A percentile compares a stretch with the other conserved stretches of the same genome.
phyloP scores from a whole-genome alignment of 2,329 filamentous ascomycete genomes.

The Cryphonectria carpinicola region DNA sequence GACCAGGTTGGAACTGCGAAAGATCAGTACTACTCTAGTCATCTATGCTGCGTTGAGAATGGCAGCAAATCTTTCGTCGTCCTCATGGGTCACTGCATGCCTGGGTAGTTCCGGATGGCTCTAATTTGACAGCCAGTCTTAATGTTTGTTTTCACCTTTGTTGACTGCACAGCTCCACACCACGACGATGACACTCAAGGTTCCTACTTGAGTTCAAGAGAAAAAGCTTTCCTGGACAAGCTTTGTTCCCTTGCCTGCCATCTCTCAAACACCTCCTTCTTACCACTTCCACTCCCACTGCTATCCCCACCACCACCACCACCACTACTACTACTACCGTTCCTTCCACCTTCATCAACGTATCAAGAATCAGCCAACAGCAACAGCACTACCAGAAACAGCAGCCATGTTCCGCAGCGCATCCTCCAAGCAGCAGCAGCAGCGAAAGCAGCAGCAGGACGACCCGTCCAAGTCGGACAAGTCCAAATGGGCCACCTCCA shows the following conservation, averaged over 20 bases:
- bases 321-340: neutral
- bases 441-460: neutral
- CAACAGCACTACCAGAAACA: neutral
- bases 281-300: neutral
- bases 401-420: neutral
- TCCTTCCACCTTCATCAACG: neutral
- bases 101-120: neutral
- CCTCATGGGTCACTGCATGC: neutral
- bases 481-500: slow-evolving; percentile 2
- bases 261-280: neutral
- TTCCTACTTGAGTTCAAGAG: neutral
- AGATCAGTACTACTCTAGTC: neutral
- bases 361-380: neutral
- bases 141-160: neutral
- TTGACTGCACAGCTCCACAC: neutral
- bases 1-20: neutral
- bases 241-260: neutral
- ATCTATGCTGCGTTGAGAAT: neutral
- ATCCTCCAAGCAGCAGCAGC: slow-evolving; percentile 3
- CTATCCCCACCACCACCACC: neutral
- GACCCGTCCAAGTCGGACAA: neutral
- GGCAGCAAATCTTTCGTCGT: neutral
- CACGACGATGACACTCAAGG: neutral
- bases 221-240: neutral
- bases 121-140: neutral